Evolutionary conservation across 352 stramenopile genomes (phyloP), one percentile per base, ranked within the genome.

Genomic region (Elongisporangium prolatum): DNA sequence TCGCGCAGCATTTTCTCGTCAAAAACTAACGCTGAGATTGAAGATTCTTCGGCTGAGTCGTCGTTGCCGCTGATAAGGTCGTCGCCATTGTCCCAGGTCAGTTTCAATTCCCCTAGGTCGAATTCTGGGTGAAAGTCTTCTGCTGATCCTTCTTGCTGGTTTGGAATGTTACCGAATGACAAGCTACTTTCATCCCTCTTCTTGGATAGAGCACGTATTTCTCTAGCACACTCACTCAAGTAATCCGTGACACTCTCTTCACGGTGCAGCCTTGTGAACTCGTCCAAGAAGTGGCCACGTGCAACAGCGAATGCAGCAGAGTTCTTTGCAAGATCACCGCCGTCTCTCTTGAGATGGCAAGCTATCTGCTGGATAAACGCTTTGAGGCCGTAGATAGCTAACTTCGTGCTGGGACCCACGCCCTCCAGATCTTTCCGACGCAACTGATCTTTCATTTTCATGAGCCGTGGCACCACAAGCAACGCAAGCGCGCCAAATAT

Each of bases 251-350:
- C 53, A 0, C 14, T 50, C 37, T 92, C 80, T 52, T 85, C 72
- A 40, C 74, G 74, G 50, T 89, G 79, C 65, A 89, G 72, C 6
- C 69, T 74, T 13, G 65, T 64, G 22, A 92, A 89, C 50, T 85
- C 74, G 2, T 82, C 62, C 11, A 86, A 57, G 21, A 89, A 88
- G 2, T 69, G 62, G 5, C 69, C 50, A 51, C 67, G 61, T 0
- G 72, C 79, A 20, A 69, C 52, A 17, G 65, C 71, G 40, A 88
- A 80, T 1, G 74, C 70, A 4, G 76, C 72, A 28, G 71, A 74
- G 34, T 74, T 80, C 50, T 77, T 80, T 22, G 55, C 21, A 4
- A 69, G 47, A n/a, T 50, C 3, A 2, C 52, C 54, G 28, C 54
- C 48, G 61, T 64, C 61, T 18, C 67, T 58, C 54, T 64, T 65